Evolutionary conservation across 139 green algal species (phyloP).

Genomic region (Tetraselmis striata): DNA sequence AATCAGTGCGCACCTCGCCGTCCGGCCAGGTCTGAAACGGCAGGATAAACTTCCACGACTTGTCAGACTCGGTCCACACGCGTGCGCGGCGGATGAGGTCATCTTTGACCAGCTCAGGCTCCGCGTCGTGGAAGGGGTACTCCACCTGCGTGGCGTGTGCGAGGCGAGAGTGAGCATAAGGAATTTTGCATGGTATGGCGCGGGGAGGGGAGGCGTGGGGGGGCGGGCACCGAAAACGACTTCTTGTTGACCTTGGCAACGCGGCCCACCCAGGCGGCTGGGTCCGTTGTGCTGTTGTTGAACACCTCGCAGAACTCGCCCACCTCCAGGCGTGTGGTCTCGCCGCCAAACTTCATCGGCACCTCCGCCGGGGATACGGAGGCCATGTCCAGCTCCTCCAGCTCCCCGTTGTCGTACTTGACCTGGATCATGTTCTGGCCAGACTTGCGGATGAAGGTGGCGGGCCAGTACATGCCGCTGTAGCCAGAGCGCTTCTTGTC

Average conservation of each 20-base stretch:
- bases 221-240: background rate
- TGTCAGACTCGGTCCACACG: constrained; percentile 20
- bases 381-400: constrained; percentile 5
- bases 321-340: constrained; percentile 32
- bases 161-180: background rate
- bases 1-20: constrained; percentile 18
- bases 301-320: constrained; percentile 53
- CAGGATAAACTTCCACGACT: constrained; percentile 20
- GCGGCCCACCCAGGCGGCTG: constrained; percentile 38
- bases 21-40: constrained; percentile 25
- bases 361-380: constrained; percentile 27
- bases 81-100: constrained; percentile 27
- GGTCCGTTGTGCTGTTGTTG: constrained; percentile 50
- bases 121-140: constrained; percentile 51
- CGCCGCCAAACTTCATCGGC: constrained; percentile 44
- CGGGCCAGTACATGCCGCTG: constrained; percentile 47
- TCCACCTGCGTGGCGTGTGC: constrained; percentile 21
- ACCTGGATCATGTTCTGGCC: constrained; percentile 17
- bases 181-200: no score
- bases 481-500: constrained; percentile 37
- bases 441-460: constrained; percentile 7
- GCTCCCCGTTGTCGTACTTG: constrained; percentile 50
- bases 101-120: constrained; percentile 30
- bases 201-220: background rate
- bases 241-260: constrained; percentile 22